phyloP scores from a whole-genome alignment of 129 eudicot species.

The Calendula officinalis region DNA sequence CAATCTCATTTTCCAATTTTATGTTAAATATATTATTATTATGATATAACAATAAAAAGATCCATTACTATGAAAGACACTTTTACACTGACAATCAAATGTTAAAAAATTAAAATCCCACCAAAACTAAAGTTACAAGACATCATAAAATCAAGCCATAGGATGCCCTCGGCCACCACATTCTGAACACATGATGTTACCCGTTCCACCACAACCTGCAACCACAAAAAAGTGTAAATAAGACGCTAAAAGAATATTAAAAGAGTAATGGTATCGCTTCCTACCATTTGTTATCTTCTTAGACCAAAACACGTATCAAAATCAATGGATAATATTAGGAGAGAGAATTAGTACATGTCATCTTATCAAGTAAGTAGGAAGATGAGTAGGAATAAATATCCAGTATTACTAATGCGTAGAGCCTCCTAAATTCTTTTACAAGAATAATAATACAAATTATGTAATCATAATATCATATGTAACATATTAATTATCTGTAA shows the following conservation, averaged over 20 bases:
- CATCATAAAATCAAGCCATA: conserved; percentile 5
- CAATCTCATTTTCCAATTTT: background rate
- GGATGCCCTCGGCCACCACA: conserved; percentile 90
- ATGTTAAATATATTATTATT: background rate
- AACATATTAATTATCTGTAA: too few species aligned
- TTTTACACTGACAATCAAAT: background rate
- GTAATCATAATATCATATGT: too few species aligned
- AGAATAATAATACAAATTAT: too few species aligned
- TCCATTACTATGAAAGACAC: conserved; percentile 8
- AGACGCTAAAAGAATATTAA: background rate
- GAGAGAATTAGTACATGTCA: too few species aligned
- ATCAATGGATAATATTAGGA: too few species aligned
- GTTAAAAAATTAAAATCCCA: background rate
- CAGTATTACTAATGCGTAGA: too few species aligned
- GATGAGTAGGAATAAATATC: too few species aligned
- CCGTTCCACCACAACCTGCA: conserved; percentile 96
- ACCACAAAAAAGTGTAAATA: conserved; percentile 12
- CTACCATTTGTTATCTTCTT: too few species aligned
- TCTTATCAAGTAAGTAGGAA: too few species aligned
- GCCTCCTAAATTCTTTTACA: too few species aligned
- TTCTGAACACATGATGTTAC: conserved; percentile 83
- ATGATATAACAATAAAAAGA: background rate
- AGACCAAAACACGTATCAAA: too few species aligned
- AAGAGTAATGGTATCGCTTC: background rate
- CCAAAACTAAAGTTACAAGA: conserved; percentile 14